Evolutionary conservation across 2,329 filamentous ascomycete species (phyloP).

Genomic region (Aspergillus tamarii): DNA sequence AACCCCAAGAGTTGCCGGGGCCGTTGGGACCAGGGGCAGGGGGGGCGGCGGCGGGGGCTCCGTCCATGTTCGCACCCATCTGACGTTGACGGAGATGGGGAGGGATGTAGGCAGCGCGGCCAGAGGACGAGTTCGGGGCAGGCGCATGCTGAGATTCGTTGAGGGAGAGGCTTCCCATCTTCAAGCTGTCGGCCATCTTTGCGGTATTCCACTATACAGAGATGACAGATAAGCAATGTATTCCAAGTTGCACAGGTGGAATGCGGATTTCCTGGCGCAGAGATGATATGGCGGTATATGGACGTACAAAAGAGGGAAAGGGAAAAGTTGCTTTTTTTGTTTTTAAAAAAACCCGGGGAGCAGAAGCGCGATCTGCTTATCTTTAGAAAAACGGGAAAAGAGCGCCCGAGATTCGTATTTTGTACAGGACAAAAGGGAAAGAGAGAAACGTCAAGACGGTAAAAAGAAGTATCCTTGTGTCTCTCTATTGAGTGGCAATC

Average conservation of each 20-base stretch:
- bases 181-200: constrained; percentile 46
- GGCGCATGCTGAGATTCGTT: constrained; percentile 66
- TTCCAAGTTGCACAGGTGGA: not conserved
- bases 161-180: constrained; percentile 50
- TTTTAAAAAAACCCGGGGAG: not conserved
- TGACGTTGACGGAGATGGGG: constrained; percentile 61
- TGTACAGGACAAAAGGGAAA: constrained; percentile 24
- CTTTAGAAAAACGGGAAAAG: constrained; percentile 9
- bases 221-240: constrained; percentile 13
- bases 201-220: constrained; percentile 22
- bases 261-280: not conserved
- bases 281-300: not conserved
- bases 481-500: constrained; percentile 28
- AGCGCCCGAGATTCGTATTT: constrained; percentile 18
- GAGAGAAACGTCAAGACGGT: constrained; percentile 30
- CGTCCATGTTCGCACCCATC: constrained; percentile 44
- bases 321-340: constrained; percentile 9
- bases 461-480: constrained; percentile 20
- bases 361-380: constrained; percentile 10
- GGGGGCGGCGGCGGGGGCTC: constrained; percentile 23
- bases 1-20: constrained; percentile 31
- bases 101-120: constrained; percentile 67
- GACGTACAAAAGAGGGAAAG: constrained; percentile 4
- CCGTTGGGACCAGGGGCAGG: constrained; percentile 24
- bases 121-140: constrained; percentile 40